phyloP scores from a whole-genome alignment of 2,329 filamentous ascomycete genomes.

The Huntiella moniliformis region DNA sequence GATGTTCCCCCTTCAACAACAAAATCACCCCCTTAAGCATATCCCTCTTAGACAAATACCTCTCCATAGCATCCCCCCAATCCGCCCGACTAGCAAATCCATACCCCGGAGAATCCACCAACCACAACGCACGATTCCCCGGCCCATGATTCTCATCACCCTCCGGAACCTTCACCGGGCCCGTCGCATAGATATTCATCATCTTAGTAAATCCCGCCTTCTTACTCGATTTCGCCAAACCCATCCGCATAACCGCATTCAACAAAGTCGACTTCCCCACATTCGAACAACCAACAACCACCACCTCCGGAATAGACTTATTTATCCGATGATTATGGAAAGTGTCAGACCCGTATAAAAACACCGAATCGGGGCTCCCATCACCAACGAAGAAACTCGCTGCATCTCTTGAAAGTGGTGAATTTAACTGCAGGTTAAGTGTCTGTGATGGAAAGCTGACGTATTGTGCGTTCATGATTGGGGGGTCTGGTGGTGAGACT shows the following conservation, averaged over 20 bases:
- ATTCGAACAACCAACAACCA: slow-evolving; percentile 72
- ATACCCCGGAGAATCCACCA: slow-evolving; percentile 35
- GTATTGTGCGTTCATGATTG: too few species aligned
- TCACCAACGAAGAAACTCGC: slow-evolving; percentile 5
- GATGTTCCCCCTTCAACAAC: slow-evolving; percentile 34
- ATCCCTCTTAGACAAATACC: slow-evolving; percentile 29
- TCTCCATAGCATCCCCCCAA: slow-evolving; percentile 34
- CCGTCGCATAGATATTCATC: slow-evolving; percentile 38
- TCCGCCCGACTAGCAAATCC: slow-evolving; percentile 26
- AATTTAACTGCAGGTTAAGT: too few species aligned
- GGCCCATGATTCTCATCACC: background rate
- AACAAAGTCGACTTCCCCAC: slow-evolving; percentile 80
- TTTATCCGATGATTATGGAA: slow-evolving; percentile 33
- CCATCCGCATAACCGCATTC: slow-evolving; percentile 50
- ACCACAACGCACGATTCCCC: slow-evolving; percentile 20
- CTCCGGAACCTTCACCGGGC: slow-evolving; percentile 18
- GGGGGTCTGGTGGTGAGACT: too few species aligned
- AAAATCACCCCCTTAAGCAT: slow-evolving; percentile 33
- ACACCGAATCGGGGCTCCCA: slow-evolving; percentile 14
- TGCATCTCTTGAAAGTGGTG: background rate
- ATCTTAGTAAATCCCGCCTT: slow-evolving; percentile 33
- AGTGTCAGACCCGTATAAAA: slow-evolving; percentile 31
- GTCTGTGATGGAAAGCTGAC: too few species aligned
- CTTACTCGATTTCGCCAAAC: slow-evolving; percentile 30
- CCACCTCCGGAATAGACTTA: slow-evolving; percentile 40